A percentile compares a stretch with the other conserved stretches of the same genome.
Conservation (phyloP, 2,329 filamentous ascomycete genomes). For the Alternaria burnsii region DNA sequence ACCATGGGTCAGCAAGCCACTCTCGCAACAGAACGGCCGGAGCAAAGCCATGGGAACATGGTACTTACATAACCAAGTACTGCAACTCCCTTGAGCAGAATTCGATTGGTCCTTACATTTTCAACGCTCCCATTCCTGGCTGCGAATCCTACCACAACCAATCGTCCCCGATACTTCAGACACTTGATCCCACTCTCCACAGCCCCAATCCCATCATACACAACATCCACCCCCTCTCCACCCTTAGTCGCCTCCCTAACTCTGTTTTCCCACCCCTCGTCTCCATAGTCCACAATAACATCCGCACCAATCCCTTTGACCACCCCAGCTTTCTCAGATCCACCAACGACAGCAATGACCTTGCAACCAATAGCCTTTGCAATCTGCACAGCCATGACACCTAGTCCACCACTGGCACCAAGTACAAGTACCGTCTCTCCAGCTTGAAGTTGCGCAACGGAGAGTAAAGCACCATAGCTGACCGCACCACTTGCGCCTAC, state of each 20-base stretch:
- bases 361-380: slow-evolving; percentile 62
- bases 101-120: slow-evolving; percentile 31
- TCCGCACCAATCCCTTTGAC: slow-evolving; percentile 54
- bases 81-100: slow-evolving; percentile 35
- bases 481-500: slow-evolving; percentile 64
- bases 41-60: not conserved
- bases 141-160: slow-evolving; percentile 68
- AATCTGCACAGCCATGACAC: slow-evolving; percentile 65
- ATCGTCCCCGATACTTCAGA: slow-evolving; percentile 61
- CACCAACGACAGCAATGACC: slow-evolving; percentile 64
- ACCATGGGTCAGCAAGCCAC: not conserved
- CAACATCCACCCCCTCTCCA: slow-evolving; percentile 63
- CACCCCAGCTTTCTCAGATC: slow-evolving; percentile 56
- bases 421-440: slow-evolving; percentile 64
- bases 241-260: slow-evolving; percentile 59
- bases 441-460: slow-evolving; percentile 52
- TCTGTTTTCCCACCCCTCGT: slow-evolving; percentile 59
- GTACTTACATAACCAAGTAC: slow-evolving; percentile 37
- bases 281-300: slow-evolving; percentile 54
- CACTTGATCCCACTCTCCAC: slow-evolving; percentile 64
- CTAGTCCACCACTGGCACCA: slow-evolving; percentile 64
- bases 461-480: slow-evolving; percentile 61
- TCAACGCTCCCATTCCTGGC: slow-evolving; percentile 64
- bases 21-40: not conserved
- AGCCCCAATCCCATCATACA: slow-evolving; percentile 67